phyloP scores from a whole-genome alignment of 2,329 filamentous ascomycete genomes.

The Emmonsia crescens region DNA sequence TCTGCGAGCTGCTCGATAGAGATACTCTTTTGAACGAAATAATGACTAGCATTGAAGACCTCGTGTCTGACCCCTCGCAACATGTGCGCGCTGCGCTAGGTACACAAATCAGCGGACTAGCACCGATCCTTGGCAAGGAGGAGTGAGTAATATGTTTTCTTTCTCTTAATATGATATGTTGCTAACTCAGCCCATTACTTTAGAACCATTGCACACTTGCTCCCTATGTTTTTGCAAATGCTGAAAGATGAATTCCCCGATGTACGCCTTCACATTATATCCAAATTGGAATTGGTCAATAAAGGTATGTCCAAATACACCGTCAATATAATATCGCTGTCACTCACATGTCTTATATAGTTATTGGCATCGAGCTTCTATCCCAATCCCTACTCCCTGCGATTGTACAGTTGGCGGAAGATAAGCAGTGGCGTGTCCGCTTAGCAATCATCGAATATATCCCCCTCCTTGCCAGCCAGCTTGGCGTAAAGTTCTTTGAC shows the following conservation, averaged over 20 bases:
- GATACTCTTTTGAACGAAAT: slow-evolving; percentile 86
- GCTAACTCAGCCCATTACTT: slow-evolving; percentile 13
- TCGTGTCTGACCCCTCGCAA: slow-evolving; percentile 91
- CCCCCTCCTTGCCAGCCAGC: slow-evolving; percentile 83
- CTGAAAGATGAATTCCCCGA: slow-evolving; percentile 98
- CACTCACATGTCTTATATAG: slow-evolving; percentile 34
- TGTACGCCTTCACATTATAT: slow-evolving; percentile 96
- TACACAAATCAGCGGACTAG: slow-evolving; percentile 92
- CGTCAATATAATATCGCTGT: not conserved
- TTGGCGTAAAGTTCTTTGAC: slow-evolving; percentile 96
- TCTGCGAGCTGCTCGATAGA: slow-evolving; percentile 81
- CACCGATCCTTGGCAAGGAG: slow-evolving; percentile 94
- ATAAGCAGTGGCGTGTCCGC: slow-evolving; percentile 98
- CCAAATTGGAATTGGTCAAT: slow-evolving; percentile 97
- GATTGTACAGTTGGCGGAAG: slow-evolving; percentile 93
- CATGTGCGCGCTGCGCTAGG: slow-evolving; percentile 92
- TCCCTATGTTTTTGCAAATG: slow-evolving; percentile 99
- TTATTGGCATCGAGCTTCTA: slow-evolving; percentile 94
- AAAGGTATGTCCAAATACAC: slow-evolving; percentile 54
- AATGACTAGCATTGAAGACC: slow-evolving; percentile 90
- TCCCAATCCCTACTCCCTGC: slow-evolving; percentile 94
- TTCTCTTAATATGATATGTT: slow-evolving; percentile 5
- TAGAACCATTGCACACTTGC: slow-evolving; percentile 87
- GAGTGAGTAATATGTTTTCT: slow-evolving; percentile 51
- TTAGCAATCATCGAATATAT: slow-evolving; percentile 99